These are phyloP conservation scores for Pseudocercospora eumusae DNA, from an alignment of 2,329 filamentous ascomycete genomes.

Conservation along the genomic window DNA sequence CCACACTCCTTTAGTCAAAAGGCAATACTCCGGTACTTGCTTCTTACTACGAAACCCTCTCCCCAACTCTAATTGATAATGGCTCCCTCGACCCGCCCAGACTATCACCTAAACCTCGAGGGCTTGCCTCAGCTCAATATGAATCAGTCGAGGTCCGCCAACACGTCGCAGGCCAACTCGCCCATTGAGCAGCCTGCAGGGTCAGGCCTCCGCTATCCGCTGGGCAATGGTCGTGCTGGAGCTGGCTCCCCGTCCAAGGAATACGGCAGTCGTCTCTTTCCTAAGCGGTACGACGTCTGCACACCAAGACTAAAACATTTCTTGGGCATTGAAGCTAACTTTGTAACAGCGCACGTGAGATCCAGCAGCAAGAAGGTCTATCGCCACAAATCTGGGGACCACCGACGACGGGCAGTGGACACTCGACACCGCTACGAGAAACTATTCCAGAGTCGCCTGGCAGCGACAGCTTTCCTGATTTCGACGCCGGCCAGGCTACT, in stretches of 20 bases:
- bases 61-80: conserved; percentile 75
- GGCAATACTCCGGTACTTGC: conserved; percentile 4
- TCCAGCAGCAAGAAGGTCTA: conserved; percentile 93
- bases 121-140: conserved; percentile 70
- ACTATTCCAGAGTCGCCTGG: conserved; percentile 96
- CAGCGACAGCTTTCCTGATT: conserved; percentile 88
- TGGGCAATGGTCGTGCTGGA: conserved; percentile 74
- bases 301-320: conserved; percentile 2
- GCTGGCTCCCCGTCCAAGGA: conserved; percentile 97
- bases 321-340: conserved; percentile 11
- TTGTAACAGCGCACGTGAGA: conserved; percentile 76
- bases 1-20: conserved; percentile 27
- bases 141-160: conserved; percentile 67
- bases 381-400: conserved; percentile 79
- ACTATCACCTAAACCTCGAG: conserved; percentile 79
- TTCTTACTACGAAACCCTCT: conserved; percentile 23
- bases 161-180: conserved; percentile 77
- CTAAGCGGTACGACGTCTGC: conserved; percentile 73
- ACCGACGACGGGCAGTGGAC: conserved; percentile 91
- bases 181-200: conserved; percentile 72
- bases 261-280: conserved; percentile 77
- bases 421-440: conserved; percentile 92
- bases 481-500: conserved; percentile 52
- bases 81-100: conserved; percentile 77
- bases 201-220: conserved; percentile 68